These are phyloP conservation scores for Xeromyces bisporus DNA, from an alignment of 495 filamentous ascomycete genomes.

Conservation along the genomic window DNA sequence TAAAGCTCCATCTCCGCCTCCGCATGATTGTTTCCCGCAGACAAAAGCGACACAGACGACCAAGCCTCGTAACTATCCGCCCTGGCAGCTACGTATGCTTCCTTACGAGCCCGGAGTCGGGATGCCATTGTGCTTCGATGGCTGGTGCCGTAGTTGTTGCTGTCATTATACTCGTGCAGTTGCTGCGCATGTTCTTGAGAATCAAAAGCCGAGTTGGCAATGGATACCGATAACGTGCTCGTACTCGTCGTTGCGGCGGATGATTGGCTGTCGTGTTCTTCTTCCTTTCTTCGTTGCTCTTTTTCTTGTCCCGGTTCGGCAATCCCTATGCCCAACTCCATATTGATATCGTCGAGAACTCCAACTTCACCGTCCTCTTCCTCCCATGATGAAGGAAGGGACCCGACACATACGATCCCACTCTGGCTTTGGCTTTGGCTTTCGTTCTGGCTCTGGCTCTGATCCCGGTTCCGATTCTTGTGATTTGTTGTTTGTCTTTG, in stretches of 20 bases:
- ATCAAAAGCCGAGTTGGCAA: conserved; percentile 9
- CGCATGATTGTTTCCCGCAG: conserved; percentile 28
- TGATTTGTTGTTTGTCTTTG: no score
- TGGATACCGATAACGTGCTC: not conserved
- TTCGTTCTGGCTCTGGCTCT: not conserved
- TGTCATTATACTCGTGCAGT: not conserved
- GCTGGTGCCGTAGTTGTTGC: not conserved
- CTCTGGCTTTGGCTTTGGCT: not conserved
- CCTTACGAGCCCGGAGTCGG: conserved; percentile 3
- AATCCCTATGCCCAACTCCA: not conserved
- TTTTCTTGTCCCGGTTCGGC: not conserved
- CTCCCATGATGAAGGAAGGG: conserved; percentile 17
- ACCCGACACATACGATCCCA: conserved; percentile 8
- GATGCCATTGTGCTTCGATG: no score
- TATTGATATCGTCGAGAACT: not conserved
- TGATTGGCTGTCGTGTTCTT: conserved; percentile 5
- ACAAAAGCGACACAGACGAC: conserved; percentile 27
- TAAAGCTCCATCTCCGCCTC: conserved; percentile 35
- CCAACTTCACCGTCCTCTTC: conserved; percentile 6
- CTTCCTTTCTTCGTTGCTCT: no score
- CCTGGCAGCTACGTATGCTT: conserved; percentile 24
- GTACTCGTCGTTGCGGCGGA: no score
- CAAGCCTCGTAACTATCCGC: conserved; percentile 24
- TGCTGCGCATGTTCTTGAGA: conserved; percentile 10
- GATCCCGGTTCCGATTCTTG: no score